A percentile compares a stretch with the other conserved stretches of the same genome.
These are phyloP conservation scores for Xylariomycetidae sp. DNA, from an alignment of 2,329 filamentous ascomycete species.

Conservation along the genomic window DNA sequence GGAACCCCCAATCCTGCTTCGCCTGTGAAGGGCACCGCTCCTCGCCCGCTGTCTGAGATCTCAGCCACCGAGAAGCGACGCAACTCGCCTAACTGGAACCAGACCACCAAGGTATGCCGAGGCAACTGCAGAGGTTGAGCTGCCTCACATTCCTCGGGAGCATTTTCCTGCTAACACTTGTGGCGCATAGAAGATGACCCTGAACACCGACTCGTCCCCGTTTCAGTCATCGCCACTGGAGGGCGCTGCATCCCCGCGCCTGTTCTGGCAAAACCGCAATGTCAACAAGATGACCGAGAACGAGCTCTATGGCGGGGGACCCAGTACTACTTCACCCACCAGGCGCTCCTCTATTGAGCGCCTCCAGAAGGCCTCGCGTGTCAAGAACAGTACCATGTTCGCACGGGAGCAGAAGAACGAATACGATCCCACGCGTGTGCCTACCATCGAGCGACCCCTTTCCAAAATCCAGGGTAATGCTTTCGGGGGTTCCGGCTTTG, in stretches of 20 bases:
- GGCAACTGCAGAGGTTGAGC: no score
- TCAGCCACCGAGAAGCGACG: conserved; percentile 77
- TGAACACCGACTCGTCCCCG: conserved; percentile 70
- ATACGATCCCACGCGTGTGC: conserved; percentile 77
- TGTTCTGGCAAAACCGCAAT: conserved; percentile 84
- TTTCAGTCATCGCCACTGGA: conserved; percentile 79
- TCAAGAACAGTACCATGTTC: conserved; percentile 98
- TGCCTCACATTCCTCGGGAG: conserved; percentile 13
- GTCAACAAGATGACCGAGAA: conserved; percentile 64
- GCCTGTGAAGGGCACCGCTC: conserved; percentile 56
- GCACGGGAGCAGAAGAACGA: conserved; percentile 86
- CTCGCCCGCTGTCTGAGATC: conserved; percentile 82
- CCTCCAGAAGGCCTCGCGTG: conserved; percentile 86
- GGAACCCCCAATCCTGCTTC: conserved; percentile 50
- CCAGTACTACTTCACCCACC: conserved; percentile 61
- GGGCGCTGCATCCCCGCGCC: conserved; percentile 64
- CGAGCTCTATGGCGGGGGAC: conserved; percentile 50
- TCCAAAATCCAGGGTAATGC: conserved; percentile 70
- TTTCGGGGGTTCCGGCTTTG: conserved; percentile 53
- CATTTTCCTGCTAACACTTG: conserved; percentile 23
- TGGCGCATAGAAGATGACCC: conserved; percentile 54
- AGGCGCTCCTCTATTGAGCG: conserved; percentile 92
- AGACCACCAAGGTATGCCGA: conserved; percentile 59
- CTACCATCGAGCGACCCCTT: conserved; percentile 75
- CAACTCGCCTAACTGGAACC: conserved; percentile 89